Conservation (phyloP, 441 rosid species). For the Raphanus hybrid region DNA sequence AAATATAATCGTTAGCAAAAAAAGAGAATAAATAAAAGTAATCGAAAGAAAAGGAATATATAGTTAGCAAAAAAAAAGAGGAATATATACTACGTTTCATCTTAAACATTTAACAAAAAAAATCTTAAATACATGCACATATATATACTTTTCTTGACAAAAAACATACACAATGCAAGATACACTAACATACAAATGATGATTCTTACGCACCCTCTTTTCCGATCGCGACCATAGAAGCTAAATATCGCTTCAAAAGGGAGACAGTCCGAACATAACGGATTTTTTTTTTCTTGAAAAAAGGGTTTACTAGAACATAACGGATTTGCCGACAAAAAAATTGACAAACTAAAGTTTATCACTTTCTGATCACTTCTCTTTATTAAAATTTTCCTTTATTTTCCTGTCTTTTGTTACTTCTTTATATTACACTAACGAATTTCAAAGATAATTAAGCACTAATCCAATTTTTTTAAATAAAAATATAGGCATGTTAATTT, state of each 20-base stretch:
- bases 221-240: constrained; percentile 11
- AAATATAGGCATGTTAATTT: neutral
- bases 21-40: neutral
- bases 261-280: constrained; percentile 25
- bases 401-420: constrained; percentile 13
- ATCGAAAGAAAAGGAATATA: neutral
- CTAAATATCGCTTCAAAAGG: constrained; percentile 18
- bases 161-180: neutral
- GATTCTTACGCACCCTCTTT: constrained; percentile 27
- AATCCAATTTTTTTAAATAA: neutral
- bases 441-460: neutral
- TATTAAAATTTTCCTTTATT: neutral
- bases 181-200: neutral
- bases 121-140: neutral
- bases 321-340: constrained; percentile 36
- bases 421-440: constrained; percentile 6
- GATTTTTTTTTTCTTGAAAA: neutral
- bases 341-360: constrained; percentile 13
- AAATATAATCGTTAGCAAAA: neutral
- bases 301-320: neutral
- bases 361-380: constrained; percentile 6
- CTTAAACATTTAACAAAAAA: neutral
- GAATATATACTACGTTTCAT: neutral
- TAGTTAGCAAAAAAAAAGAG: neutral
- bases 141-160: no score